These are phyloP conservation scores for Candida odintsovae DNA, from an alignment of 805 yeast genomes.

Conservation along the genomic window DNA sequence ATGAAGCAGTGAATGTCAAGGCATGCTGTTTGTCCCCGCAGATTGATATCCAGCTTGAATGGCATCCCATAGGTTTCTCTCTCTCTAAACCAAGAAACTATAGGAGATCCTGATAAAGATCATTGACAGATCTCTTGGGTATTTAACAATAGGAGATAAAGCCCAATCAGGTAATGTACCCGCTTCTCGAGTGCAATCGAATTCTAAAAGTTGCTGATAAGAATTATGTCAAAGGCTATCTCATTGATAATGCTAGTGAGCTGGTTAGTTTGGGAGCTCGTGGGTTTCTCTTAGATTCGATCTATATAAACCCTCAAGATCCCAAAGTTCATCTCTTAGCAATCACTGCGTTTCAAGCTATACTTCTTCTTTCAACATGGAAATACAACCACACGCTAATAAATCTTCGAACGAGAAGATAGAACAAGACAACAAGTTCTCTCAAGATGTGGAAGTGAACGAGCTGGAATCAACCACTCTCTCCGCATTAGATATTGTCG, in stretches of 20 bases:
- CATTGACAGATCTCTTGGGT: neutral
- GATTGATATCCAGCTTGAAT: neutral
- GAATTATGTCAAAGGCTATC: neutral
- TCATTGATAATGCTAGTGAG: neutral
- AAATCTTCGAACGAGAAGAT: neutral
- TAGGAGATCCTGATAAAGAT: neutral
- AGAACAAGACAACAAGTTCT: neutral
- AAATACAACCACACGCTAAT: neutral
- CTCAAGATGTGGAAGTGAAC: conserved; percentile 1
- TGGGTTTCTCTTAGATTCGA: too few relatives aligned
- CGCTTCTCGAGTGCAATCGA: neutral
- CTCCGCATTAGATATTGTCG: neutral
- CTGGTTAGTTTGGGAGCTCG: too few relatives aligned
- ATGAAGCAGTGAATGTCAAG: too few relatives aligned
- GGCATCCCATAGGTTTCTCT: neutral
- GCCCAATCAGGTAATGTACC: neutral
- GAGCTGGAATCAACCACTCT: neutral
- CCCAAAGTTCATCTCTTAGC: too few relatives aligned
- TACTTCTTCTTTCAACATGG: neutral
- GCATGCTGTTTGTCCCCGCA: too few relatives aligned
- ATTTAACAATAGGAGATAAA: too few relatives aligned
- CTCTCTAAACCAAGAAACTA: too few relatives aligned
- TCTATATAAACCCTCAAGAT: neutral
- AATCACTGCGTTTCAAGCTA: too few relatives aligned
- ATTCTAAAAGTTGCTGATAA: neutral